Conservation (phyloP, 1,284 basidiomycete genomes). For the Vanrija pseudolonga region DNA sequence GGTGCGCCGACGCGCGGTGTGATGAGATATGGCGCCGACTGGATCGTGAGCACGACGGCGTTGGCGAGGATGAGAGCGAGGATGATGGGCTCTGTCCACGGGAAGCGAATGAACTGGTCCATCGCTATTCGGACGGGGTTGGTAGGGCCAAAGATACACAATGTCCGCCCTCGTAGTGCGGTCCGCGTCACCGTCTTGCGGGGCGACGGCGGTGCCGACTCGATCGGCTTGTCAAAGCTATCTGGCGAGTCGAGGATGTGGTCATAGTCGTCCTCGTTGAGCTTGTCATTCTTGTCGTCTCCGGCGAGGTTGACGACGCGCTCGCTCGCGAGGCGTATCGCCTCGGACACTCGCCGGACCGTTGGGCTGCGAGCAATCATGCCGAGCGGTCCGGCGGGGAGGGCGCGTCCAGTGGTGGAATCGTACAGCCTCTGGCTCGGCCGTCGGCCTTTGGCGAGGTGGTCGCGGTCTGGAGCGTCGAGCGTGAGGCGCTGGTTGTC, state of each 20-base stretch:
- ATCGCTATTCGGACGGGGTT: constrained; percentile 62
- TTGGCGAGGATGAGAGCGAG: constrained; percentile 79
- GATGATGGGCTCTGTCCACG: constrained; percentile 84
- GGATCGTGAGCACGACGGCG: constrained; percentile 75
- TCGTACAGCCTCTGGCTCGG: constrained; percentile 1
- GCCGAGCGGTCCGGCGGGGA: constrained; percentile 1
- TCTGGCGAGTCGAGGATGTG: not conserved
- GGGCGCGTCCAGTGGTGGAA: not conserved
- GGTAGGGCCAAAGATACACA: constrained; percentile 70
- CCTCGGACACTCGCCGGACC: constrained; percentile 33
- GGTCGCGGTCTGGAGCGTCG: not conserved
- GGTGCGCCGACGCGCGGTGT: constrained; percentile 54
- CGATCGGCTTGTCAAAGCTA: too few relatives aligned
- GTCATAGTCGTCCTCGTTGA: constrained; percentile 54
- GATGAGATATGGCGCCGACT: constrained; percentile 60
- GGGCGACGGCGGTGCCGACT: not conserved
- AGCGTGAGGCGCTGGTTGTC: constrained; percentile 7
- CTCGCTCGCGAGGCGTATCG: constrained; percentile 54
- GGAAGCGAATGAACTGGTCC: constrained; percentile 64
- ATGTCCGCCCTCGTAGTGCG: constrained; percentile 71
- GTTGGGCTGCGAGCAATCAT: constrained; percentile 30
- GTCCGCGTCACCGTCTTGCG: not conserved
- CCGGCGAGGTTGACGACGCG: constrained; percentile 78
- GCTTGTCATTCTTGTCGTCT: constrained; percentile 55
- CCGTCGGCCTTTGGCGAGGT: not conserved